Percentiles rank a stretch among this genome's conserved stretches.
Conservation (phyloP, 2,329 filamentous ascomycete species). For the Botrytis deweyae region DNA sequence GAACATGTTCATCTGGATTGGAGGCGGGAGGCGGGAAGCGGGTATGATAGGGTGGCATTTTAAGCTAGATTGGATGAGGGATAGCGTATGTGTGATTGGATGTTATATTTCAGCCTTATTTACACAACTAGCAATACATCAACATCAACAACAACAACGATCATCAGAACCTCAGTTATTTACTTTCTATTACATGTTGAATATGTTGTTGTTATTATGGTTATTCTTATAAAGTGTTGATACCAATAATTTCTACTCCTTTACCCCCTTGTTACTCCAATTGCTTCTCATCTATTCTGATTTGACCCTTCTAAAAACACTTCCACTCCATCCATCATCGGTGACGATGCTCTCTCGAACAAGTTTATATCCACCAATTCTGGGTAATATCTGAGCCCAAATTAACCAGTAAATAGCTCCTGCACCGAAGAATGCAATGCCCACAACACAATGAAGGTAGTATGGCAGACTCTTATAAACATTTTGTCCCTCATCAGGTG, state of each 20-base stretch:
- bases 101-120: background rate
- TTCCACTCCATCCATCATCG: slow-evolving; percentile 59
- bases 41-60: background rate
- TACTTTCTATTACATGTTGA: background rate
- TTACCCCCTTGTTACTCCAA: background rate
- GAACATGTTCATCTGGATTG: slow-evolving; percentile 6
- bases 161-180: background rate
- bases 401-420: slow-evolving; percentile 57
- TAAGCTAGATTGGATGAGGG: slow-evolving; percentile 4
- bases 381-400: slow-evolving; percentile 54
- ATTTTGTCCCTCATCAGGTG: slow-evolving; percentile 51
- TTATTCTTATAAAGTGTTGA: background rate
- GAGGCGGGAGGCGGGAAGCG: slow-evolving; percentile 11
- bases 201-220: background rate
- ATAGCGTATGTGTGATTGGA: background rate
- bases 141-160: background rate
- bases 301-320: slow-evolving; percentile 19
- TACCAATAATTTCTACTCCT: background rate
- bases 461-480: slow-evolving; percentile 56
- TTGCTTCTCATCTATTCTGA: background rate
- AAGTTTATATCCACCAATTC: slow-evolving; percentile 54
- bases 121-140: background rate
- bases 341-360: slow-evolving; percentile 55
- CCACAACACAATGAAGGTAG: slow-evolving; percentile 58
- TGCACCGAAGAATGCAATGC: slow-evolving; percentile 52